These are phyloP conservation scores for Malassezia globosa DNA, from an alignment of 1,284 basidiomycete genomes.

Conservation along the genomic window DNA sequence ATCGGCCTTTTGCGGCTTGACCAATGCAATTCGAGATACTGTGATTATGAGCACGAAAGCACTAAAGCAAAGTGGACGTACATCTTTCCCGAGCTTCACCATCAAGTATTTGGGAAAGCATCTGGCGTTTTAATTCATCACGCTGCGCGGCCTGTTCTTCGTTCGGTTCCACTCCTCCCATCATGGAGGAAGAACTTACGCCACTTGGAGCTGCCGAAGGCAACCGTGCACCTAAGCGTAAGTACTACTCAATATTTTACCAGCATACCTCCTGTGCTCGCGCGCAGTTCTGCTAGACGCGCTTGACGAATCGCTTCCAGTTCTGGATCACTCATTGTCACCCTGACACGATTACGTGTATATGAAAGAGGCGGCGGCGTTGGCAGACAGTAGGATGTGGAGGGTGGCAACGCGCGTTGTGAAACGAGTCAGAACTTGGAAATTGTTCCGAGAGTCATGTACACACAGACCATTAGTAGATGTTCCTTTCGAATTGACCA, in stretches of 20 bases:
- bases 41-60: slow-evolving; percentile 2
- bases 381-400: neutral
- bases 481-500: neutral
- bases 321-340: slow-evolving; percentile 44
- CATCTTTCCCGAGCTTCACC: slow-evolving; percentile 75
- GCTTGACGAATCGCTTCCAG: slow-evolving; percentile 45
- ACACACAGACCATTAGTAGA: neutral
- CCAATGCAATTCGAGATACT: slow-evolving; percentile 85
- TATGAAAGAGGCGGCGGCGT: too few species aligned
- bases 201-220: neutral
- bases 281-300: slow-evolving; percentile 39
- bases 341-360: neutral
- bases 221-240: neutral
- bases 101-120: slow-evolving; percentile 81
- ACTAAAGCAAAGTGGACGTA: slow-evolving; percentile 51
- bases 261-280: too few species aligned
- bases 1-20: slow-evolving; percentile 72
- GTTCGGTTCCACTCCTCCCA: slow-evolving; percentile 46
- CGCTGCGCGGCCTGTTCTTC: slow-evolving; percentile 45
- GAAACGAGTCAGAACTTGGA: neutral
- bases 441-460: too few species aligned
- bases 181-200: slow-evolving; percentile 2
- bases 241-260: too few species aligned
- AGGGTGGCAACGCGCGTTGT: neutral
- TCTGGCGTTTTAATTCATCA: slow-evolving; percentile 52